These are phyloP conservation scores for Batkoa obscura DNA, from an alignment of 371 early-diverging fungal genomes.

Conservation along the genomic window DNA sequence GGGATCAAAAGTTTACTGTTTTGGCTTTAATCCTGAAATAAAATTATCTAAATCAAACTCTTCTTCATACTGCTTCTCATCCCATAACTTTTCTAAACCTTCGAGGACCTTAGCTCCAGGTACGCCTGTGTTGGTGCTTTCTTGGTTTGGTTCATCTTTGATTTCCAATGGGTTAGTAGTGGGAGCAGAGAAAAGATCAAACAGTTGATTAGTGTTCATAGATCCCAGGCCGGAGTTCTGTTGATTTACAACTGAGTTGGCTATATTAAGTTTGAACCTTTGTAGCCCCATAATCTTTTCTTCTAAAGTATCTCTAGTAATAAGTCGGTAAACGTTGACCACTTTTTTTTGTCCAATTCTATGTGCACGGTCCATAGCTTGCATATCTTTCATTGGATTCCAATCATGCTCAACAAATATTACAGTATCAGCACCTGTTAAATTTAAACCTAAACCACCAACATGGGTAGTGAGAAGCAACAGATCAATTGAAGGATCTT, in stretches of 20 bases:
- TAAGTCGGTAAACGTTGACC: slow-evolving; percentile 88
- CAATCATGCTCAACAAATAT: slow-evolving; percentile 99
- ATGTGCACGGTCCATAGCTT: slow-evolving; percentile 98
- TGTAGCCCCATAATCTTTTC: slow-evolving; percentile 96
- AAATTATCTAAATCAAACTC: slow-evolving; percentile 68
- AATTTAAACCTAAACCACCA: slow-evolving; percentile 97
- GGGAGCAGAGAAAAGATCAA: slow-evolving; percentile 72
- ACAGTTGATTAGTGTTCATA: slow-evolving; percentile 87
- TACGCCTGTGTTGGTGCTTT: slow-evolving; percentile 7
- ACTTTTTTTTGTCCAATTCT: slow-evolving; percentile 94
- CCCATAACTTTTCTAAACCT: slow-evolving; percentile 75
- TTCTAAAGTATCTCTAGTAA: slow-evolving; percentile 79
- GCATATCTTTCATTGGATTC: slow-evolving; percentile 96
- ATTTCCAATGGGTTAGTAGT: slow-evolving; percentile 3
- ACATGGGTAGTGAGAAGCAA: slow-evolving; percentile 93
- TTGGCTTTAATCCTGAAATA: slow-evolving; percentile 14
- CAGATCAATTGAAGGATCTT: slow-evolving; percentile 88
- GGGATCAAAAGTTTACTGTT: too few relatives aligned
- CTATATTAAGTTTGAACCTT: slow-evolving; percentile 97
- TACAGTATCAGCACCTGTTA: slow-evolving; percentile 98
- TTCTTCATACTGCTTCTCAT: slow-evolving; percentile 84
- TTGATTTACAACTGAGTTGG: slow-evolving; percentile 93
- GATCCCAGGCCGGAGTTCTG: slow-evolving; percentile 84
- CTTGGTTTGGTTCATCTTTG: slow-evolving; percentile 2
- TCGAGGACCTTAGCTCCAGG: slow-evolving; percentile 53